phyloP scores from a whole-genome alignment of 2,329 filamentous ascomycete genomes.

The Exophiala oligosperma region DNA sequence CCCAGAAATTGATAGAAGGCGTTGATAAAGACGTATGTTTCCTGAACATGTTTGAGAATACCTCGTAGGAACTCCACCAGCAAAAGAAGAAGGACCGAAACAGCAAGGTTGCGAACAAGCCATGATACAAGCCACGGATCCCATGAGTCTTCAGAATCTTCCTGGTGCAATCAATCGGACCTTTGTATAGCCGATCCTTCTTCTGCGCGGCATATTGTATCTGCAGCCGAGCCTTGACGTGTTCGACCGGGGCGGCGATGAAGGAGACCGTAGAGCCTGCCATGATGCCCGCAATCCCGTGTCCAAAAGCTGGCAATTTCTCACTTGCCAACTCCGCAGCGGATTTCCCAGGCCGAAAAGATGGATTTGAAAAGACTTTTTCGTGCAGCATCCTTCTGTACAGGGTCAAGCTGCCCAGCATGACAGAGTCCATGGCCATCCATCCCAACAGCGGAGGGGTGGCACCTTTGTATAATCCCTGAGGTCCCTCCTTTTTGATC shows the following conservation, averaged over 20 bases:
- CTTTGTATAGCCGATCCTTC: conserved; percentile 74
- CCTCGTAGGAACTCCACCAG: conserved; percentile 96
- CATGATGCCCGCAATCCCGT: conserved; percentile 83
- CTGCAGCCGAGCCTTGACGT: conserved; percentile 90
- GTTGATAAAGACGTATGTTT: conserved; percentile 68
- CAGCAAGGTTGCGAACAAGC: conserved; percentile 77
- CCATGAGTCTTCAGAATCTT: conserved; percentile 68
- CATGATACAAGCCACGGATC: conserved; percentile 78
- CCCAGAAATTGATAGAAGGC: conserved; percentile 94
- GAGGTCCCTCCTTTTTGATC: conserved; percentile 77
- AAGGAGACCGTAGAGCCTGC: conserved; percentile 89
- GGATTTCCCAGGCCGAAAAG: conserved; percentile 38
- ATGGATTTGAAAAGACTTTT: conserved; percentile 67
- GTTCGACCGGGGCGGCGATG: conserved; percentile 90
- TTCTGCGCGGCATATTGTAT: conserved; percentile 87
- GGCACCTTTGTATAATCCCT: conserved; percentile 90
- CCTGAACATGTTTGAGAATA: conserved; percentile 70
- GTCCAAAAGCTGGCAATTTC: conserved; percentile 70
- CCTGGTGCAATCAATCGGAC: conserved; percentile 77
- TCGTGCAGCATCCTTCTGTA: conserved; percentile 84
- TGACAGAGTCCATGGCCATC: conserved; percentile 96
- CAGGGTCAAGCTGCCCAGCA: conserved; percentile 88
- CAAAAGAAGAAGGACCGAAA: conserved; percentile 96
- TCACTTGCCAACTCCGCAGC: conserved; percentile 20
- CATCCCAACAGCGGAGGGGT: conserved; percentile 90